A percentile compares a stretch with the other conserved stretches of the same genome.
Evolutionary conservation across 2,329 filamentous ascomycete genomes (phyloP).

Genomic region (Pseudocercospora fuligena): DNA sequence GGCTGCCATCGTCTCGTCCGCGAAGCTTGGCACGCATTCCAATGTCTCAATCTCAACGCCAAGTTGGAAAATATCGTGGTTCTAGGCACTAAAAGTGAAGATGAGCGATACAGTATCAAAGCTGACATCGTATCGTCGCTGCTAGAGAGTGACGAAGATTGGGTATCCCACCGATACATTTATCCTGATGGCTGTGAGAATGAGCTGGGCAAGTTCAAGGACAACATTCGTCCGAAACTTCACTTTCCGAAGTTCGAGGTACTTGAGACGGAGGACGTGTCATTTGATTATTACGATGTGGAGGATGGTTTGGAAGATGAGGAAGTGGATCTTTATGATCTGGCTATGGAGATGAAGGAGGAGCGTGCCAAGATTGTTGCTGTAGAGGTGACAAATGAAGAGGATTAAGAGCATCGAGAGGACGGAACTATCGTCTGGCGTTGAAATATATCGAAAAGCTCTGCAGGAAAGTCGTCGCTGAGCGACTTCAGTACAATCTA

Average conservation of each 20-base stretch:
- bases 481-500: not conserved
- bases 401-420: not conserved
- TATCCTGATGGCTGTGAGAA: not conserved
- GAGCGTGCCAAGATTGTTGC: too few relatives aligned
- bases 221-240: not conserved
- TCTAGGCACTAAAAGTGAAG: not conserved
- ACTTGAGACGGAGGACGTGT: not conserved
- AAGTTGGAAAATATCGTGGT: not conserved
- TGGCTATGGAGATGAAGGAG: not conserved
- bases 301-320: not conserved
- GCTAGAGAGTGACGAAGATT: not conserved
- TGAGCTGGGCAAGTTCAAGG: not conserved
- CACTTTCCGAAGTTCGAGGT: not conserved
- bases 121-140: not conserved
- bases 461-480: not conserved
- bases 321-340: not conserved
- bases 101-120: not conserved
- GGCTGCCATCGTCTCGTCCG: not conserved
- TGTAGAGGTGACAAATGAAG: too few relatives aligned
- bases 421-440: not conserved
- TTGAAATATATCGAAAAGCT: not conserved
- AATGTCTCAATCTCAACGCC: not conserved
- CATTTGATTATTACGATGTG: not conserved
- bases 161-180: not conserved
- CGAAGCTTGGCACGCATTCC: not conserved